A percentile compares a stretch with the other conserved stretches of the same genome.
phyloP scores from a whole-genome alignment of 441 rosid genomes.

The Arabidopsis hybrid region DNA sequence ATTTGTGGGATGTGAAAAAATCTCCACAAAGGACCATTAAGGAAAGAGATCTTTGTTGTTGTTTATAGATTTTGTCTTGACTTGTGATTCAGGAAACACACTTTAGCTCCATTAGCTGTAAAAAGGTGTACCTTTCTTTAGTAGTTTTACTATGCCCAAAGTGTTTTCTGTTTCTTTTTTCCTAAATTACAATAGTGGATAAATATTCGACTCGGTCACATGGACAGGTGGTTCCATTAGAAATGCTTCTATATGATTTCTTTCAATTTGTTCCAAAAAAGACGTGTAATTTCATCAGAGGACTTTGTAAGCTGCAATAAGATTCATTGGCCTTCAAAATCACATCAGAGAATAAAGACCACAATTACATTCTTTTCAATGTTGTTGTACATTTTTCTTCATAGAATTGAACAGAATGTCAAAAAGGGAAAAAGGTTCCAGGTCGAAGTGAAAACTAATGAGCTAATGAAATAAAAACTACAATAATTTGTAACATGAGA shows the following conservation, averaged over 20 bases:
- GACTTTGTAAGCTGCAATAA: background rate
- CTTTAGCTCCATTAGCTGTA: slow-evolving; percentile 37
- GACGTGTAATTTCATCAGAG: background rate
- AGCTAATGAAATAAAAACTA: slow-evolving; percentile 33
- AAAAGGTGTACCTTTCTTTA: background rate
- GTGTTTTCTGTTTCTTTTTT: background rate
- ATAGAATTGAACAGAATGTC: slow-evolving; percentile 26
- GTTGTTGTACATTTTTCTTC: background rate
- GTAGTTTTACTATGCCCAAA: background rate
- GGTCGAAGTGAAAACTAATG: slow-evolving; percentile 21
- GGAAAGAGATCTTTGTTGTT: slow-evolving; percentile 26
- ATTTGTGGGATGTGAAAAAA: slow-evolving; percentile 35
- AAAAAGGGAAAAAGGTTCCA: background rate
- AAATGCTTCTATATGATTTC: background rate
- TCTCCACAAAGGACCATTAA: slow-evolving; percentile 28
- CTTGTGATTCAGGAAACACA: slow-evolving; percentile 40
- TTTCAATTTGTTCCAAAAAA: background rate
- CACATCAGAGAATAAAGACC: background rate
- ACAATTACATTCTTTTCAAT: slow-evolving; percentile 3
- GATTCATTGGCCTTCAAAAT: background rate
- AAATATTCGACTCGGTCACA: slow-evolving; percentile 8
- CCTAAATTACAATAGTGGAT: background rate
- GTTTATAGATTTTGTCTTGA: slow-evolving; percentile 39
- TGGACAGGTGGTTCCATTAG: slow-evolving; percentile 23
- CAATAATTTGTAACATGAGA: slow-evolving; percentile 28